phyloP scores from a whole-genome alignment of 306 rosid genomes.

The Trifolium dubium region DNA sequence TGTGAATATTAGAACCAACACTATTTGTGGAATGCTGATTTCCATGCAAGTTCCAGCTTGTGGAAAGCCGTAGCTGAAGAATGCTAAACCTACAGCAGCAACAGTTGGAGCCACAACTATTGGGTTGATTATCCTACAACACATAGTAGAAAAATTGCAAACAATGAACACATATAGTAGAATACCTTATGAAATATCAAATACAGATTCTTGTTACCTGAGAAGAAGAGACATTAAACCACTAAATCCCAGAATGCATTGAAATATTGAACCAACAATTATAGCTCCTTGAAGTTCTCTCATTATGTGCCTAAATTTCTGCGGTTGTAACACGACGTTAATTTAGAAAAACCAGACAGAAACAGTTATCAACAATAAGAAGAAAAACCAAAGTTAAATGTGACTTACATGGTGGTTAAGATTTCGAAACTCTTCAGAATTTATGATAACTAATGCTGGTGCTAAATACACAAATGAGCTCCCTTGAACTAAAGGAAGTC shows the following conservation, averaged over 20 bases:
- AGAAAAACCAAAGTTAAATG: slow-evolving; percentile 29
- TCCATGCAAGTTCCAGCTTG: slow-evolving; percentile 95
- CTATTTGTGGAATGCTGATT: slow-evolving; percentile 83
- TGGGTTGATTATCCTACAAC: slow-evolving; percentile 83
- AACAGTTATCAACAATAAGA: slow-evolving; percentile 23
- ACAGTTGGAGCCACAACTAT: slow-evolving; percentile 95
- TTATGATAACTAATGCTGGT: slow-evolving; percentile 73
- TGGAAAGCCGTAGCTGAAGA: slow-evolving; percentile 94
- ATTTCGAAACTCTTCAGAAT: slow-evolving; percentile 73
- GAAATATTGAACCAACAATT: slow-evolving; percentile 88
- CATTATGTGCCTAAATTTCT: slow-evolving; percentile 97
- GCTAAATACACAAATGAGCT: slow-evolving; percentile 86
- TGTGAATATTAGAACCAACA: slow-evolving; percentile 76
- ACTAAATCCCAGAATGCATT: slow-evolving; percentile 79
- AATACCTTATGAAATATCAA: slow-evolving; percentile 9
- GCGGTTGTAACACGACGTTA: slow-evolving; percentile 42
- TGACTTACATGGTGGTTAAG: slow-evolving; percentile 80
- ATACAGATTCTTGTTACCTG: slow-evolving; percentile 58
- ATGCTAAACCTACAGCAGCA: slow-evolving; percentile 92
- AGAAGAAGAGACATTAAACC: slow-evolving; percentile 87
- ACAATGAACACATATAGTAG: not conserved
- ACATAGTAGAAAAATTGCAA: slow-evolving; percentile 24
- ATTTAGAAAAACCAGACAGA: slow-evolving; percentile 22
- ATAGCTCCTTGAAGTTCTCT: slow-evolving; percentile 98
- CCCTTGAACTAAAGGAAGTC: slow-evolving; percentile 88